Evolutionary conservation across 2,329 filamentous ascomycete genomes (phyloP), one percentile per base, ranked within the genome.

Genomic region (Aspergillus transmontanensis): DNA sequence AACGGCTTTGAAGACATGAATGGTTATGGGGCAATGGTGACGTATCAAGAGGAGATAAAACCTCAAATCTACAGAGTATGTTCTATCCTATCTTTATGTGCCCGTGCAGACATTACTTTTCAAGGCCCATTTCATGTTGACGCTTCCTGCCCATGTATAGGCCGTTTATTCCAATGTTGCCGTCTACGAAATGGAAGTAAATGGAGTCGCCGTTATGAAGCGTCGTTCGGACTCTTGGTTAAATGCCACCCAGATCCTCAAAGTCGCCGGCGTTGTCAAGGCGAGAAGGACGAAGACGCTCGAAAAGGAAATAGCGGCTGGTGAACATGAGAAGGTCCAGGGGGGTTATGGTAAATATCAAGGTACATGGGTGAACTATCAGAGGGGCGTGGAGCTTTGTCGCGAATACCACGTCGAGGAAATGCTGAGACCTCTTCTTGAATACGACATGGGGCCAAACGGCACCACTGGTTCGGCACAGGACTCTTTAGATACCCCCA

Each of bases 271-370:
- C 57, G 93, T 99, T 64, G 94, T 97, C 75, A 99, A 99, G 81
- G 95, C 94, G 64, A 96, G 97, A 80, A 90, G 95, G 70, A 98
- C 95, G 63, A 98, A 98, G 79, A 96, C 98, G 9, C 85, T 99
- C 58, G 95, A 99, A 77, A 98, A 98, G 80, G 95, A 99, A 79
- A 97, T 99, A 63, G 88, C 96, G 67, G 95, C 91, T 0, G 95
- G 95, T 73, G 92, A 97, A 75, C 94, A 99, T 78, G 95, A 99
- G 78, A 99, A 99, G 79, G 94, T 99, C 3, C 95, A 99, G 77
- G 95, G 95, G 39, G 95, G 95, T 6, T 99, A 99, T 74, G 95
- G 95, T 68, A 98, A 98, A 82, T 99, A 99, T 74, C 95, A 99
- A 82, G 95, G 95, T 60, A 99, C 95, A 2, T 99, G 95, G 95